Conservation (phyloP, 192 early-diverging fungal genomes). For the Diversispora epigaea region DNA sequence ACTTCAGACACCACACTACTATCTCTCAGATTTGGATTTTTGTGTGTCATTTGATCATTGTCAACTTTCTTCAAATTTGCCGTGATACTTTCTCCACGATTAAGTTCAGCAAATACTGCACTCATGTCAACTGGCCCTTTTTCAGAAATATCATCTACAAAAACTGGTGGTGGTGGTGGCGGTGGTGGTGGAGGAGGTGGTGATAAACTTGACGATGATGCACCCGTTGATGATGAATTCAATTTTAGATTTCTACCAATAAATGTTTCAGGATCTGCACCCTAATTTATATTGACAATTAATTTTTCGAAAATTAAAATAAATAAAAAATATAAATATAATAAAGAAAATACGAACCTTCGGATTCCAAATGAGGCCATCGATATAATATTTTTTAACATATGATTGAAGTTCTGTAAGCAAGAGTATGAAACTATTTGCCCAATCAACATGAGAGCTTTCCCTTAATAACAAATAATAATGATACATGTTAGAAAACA, state of each 20-base stretch:
- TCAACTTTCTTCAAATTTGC: constrained; percentile 91
- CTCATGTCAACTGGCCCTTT: constrained; percentile 43
- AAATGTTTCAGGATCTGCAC: constrained; percentile 51
- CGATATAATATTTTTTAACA: constrained; percentile 86
- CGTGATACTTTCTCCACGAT: constrained; percentile 73
- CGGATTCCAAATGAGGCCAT: constrained; percentile 91
- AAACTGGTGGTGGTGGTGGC: constrained; percentile 37
- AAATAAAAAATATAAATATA: not conserved
- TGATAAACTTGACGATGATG: constrained; percentile 44
- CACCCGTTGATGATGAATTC: constrained; percentile 44
- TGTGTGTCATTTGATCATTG: constrained; percentile 96
- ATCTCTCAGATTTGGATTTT: constrained; percentile 88
- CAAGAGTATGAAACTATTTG: constrained; percentile 65
- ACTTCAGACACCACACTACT: constrained; percentile 54
- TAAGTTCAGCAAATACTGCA: constrained; percentile 83
- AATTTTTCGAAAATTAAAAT: not conserved
- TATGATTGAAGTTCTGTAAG: constrained; percentile 78
- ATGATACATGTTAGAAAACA: not conserved
- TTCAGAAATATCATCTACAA: constrained; percentile 27
- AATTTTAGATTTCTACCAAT: constrained; percentile 38
- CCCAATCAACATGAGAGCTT: constrained; percentile 82
- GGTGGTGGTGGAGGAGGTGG: constrained; percentile 38
- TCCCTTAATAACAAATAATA: constrained; percentile 60
- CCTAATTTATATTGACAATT: constrained; percentile 35
- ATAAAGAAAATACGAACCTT: constrained; percentile 39